phyloP scores from a whole-genome alignment of 169 alveolate species.

The Plasmodium coatneyi region DNA sequence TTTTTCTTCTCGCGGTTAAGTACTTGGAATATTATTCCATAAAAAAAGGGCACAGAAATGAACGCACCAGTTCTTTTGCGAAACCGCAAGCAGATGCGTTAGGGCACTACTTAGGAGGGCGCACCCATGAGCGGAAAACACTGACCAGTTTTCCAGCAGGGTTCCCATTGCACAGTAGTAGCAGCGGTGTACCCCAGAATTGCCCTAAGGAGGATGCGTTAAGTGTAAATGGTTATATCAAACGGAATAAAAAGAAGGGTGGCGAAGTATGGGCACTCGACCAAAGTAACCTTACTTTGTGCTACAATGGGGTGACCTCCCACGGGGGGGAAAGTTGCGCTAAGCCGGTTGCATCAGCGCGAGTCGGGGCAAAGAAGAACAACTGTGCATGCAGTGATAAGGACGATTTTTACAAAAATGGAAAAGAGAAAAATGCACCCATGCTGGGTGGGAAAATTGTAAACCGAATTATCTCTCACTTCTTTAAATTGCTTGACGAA shows the following conservation, averaged over 20 bases:
- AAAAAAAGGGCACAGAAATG: constrained; percentile 1
- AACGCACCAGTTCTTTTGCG: neutral
- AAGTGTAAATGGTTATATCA: neutral
- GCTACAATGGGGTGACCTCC: neutral
- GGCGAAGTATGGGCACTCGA: neutral
- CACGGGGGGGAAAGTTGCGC: neutral
- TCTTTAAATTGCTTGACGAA: neutral
- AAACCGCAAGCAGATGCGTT: neutral
- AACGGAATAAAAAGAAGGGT: neutral
- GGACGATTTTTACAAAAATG: neutral
- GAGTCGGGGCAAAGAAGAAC: neutral
- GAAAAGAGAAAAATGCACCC: neutral
- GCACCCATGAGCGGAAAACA: neutral
- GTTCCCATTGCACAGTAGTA: neutral
- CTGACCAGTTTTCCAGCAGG: neutral
- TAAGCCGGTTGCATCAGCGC: neutral
- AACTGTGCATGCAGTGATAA: neutral
- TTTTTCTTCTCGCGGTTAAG: neutral
- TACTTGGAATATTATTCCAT: constrained; percentile 10
- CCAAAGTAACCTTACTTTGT: neutral
- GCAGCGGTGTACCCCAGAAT: neutral
- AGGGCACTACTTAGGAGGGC: neutral
- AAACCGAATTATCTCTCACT: neutral
- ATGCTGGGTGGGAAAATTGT: neutral
- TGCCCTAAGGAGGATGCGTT: neutral